Conservation (phyloP, 2,329 filamentous ascomycete genomes). For the Raffaelea albimanens region DNA sequence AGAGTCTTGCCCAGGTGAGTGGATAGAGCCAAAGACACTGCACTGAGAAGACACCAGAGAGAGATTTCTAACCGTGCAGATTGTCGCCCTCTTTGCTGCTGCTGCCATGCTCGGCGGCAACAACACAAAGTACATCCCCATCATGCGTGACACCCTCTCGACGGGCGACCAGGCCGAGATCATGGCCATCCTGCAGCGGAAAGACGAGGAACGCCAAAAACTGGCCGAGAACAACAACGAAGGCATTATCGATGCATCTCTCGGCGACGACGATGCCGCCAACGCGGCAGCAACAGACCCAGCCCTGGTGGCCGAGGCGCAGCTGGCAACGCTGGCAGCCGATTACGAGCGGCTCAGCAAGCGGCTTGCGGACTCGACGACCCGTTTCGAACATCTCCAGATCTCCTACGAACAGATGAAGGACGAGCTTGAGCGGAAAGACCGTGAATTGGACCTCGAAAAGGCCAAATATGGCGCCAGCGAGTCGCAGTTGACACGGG, state of each 20-base stretch:
- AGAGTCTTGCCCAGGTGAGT: constrained; percentile 10
- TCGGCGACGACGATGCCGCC: no score
- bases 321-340: constrained; percentile 38
- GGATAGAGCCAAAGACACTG: no score
- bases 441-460: constrained; percentile 44
- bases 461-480: constrained; percentile 42
- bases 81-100: constrained; percentile 29
- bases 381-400: constrained; percentile 50
- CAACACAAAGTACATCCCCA: constrained; percentile 20
- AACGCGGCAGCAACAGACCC: constrained; percentile 35
- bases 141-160: constrained; percentile 20
- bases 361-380: constrained; percentile 48
- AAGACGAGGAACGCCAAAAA: constrained; percentile 31
- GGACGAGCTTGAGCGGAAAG: constrained; percentile 48
- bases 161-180: constrained; percentile 33
- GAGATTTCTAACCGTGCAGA: constrained; percentile 7
- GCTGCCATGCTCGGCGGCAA: constrained; percentile 19
- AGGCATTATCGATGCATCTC: neutral
- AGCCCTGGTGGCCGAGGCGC: constrained; percentile 47
- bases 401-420: constrained; percentile 57
- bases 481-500: constrained; percentile 41
- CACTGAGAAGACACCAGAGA: no score
- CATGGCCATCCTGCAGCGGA: constrained; percentile 36
- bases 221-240: constrained; percentile 22
- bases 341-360: constrained; percentile 46